phyloP scores from a whole-genome alignment of 768 basidiomycete species.

The Kockovaella imperatae region DNA sequence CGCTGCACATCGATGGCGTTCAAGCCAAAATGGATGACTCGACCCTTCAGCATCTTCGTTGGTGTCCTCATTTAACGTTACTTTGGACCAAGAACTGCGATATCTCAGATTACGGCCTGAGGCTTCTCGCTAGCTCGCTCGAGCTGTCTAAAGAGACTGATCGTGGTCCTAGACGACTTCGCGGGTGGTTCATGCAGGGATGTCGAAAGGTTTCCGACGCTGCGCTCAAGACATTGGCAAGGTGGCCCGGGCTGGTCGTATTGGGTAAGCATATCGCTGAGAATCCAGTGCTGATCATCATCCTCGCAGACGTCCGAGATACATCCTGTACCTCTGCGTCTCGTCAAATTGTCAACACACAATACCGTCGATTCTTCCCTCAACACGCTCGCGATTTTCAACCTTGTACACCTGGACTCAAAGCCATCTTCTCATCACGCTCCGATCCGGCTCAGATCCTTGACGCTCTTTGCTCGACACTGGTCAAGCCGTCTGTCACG shows the following conservation, averaged over 20 bases:
- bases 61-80: constrained; percentile 23
- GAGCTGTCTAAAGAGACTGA: constrained; percentile 19
- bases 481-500: not conserved
- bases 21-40: constrained; percentile 19
- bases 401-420: constrained; percentile 24
- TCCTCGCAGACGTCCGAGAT: constrained; percentile 23
- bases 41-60: constrained; percentile 19
- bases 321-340: constrained; percentile 27
- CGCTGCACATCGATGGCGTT: constrained; percentile 19
- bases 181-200: constrained; percentile 23
- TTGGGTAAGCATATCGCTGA: constrained; percentile 21
- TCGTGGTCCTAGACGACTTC: constrained; percentile 24
- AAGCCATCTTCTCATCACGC: constrained; percentile 14
- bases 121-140: constrained; percentile 21
- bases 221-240: constrained; percentile 20
- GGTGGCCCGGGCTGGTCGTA: constrained; percentile 32
- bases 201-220: constrained; percentile 23
- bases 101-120: constrained; percentile 23
- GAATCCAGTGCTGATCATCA: not conserved
- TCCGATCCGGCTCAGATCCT: constrained; percentile 4
- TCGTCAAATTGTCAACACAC: constrained; percentile 28
- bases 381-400: constrained; percentile 21
- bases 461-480: constrained; percentile 7
- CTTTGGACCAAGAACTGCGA: constrained; percentile 26
- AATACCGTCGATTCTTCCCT: constrained; percentile 12